phyloP scores from a whole-genome alignment of 495 filamentous ascomycete genomes.

The Penicillium mononematosum region DNA sequence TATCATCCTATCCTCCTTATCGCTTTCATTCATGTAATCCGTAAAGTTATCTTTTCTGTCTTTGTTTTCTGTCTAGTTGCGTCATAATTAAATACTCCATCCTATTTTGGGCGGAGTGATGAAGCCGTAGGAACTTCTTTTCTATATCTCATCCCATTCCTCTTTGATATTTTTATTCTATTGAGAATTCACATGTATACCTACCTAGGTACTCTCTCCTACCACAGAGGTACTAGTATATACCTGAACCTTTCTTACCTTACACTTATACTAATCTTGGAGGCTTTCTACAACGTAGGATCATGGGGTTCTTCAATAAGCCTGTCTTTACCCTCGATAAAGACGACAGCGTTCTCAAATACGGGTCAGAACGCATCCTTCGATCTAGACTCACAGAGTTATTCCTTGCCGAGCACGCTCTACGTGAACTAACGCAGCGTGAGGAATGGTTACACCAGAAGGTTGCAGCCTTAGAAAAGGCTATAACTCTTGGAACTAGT shows the following conservation, averaged over 20 bases:
- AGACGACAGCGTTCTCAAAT: neutral
- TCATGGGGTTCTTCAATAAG: neutral
- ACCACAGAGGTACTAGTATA: neutral
- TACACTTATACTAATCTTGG: neutral
- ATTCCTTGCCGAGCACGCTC: conserved; percentile 6
- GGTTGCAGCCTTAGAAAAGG: conserved; percentile 9
- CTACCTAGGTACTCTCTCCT: neutral
- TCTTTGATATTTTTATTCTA: neutral
- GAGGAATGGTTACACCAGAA: neutral
- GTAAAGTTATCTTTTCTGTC: too few species aligned
- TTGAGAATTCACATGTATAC: neutral
- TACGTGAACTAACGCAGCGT: conserved; percentile 8
- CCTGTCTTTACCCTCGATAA: neutral
- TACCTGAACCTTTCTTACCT: neutral
- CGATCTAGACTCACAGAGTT: neutral
- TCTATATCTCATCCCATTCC: neutral
- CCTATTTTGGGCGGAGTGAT: too few species aligned
- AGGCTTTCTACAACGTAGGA: neutral
- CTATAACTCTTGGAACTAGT: neutral
- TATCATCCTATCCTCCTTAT: too few species aligned
- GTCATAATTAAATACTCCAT: too few species aligned
- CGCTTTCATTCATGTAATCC: too few species aligned
- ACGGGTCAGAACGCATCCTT: neutral
- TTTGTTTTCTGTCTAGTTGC: too few species aligned
- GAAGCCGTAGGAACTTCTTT: too few species aligned